Conservation (phyloP, 179 eudicot genomes). For the Gypsophila paniculata region DNA sequence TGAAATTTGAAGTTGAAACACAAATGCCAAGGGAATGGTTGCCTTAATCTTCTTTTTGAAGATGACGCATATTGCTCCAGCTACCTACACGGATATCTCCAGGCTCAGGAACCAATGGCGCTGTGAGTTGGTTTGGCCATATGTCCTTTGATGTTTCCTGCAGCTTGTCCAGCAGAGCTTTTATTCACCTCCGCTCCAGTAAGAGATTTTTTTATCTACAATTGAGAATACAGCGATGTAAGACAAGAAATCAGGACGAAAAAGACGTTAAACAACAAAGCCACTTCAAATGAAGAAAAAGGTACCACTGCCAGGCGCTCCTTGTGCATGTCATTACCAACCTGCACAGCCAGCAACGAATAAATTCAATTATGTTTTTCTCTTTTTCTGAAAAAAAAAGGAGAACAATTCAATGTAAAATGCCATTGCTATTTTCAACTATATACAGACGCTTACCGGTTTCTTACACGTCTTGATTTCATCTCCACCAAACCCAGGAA, state of each 20-base stretch:
- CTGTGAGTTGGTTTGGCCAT: constrained; percentile 47
- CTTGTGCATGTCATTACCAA: constrained; percentile 53
- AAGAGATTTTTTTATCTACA: constrained; percentile 61
- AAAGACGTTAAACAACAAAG: neutral
- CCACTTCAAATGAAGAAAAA: neutral
- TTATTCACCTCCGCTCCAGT: constrained; percentile 42
- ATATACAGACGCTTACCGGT: constrained; percentile 47
- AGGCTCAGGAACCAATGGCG: constrained; percentile 35
- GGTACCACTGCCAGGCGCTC: constrained; percentile 70
- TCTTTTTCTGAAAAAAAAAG: no score
- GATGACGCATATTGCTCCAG: neutral
- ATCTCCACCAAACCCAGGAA: constrained; percentile 86
- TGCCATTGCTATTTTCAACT: neutral
- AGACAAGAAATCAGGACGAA: neutral
- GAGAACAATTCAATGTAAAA: neutral
- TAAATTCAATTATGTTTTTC: constrained; percentile 1
- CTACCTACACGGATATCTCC: neutral
- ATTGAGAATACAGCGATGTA: constrained; percentile 1
- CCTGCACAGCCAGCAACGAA: constrained; percentile 33
- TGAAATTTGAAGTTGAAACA: neutral
- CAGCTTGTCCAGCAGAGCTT: constrained; percentile 47
- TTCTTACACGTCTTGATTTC: constrained; percentile 71
- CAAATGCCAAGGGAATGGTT: neutral
- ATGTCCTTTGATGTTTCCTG: constrained; percentile 53
- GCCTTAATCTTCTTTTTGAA: neutral